Evolutionary conservation across 2,329 filamentous ascomycete genomes (phyloP).

Genomic region (Nannizziopsis arthrosporioides): DNA sequence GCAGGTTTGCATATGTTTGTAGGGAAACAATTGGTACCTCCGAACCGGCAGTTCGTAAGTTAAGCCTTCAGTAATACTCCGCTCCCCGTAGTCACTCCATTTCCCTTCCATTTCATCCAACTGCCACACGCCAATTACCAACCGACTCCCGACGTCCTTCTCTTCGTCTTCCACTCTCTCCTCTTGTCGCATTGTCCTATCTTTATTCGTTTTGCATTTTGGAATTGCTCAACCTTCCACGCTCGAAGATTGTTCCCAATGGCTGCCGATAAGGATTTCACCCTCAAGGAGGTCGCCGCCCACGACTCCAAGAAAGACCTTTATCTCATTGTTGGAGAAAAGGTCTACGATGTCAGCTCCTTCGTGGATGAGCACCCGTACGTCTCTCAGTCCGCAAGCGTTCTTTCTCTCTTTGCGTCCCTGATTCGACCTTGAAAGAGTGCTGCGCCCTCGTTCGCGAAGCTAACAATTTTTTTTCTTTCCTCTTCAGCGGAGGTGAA

Average conservation of each 20-base stretch:
- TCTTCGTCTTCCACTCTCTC: neutral
- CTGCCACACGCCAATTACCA: slow-evolving; percentile 6
- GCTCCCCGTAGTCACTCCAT: neutral
- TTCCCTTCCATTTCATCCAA: slow-evolving; percentile 1
- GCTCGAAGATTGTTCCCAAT: slow-evolving; percentile 26
- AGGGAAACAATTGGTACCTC: no score
- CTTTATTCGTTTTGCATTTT: neutral
- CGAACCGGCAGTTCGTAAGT: no score
- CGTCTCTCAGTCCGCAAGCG: slow-evolving; percentile 24
- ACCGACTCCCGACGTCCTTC: neutral
- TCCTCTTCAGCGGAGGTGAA: slow-evolving; percentile 68
- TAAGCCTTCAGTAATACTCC: no score
- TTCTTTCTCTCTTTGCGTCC: neutral
- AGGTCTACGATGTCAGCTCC: slow-evolving; percentile 79
- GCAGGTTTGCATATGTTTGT: neutral
- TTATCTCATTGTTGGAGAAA: slow-evolving; percentile 85
- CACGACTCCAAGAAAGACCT: slow-evolving; percentile 90
- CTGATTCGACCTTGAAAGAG: neutral
- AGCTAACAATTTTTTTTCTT: neutral
- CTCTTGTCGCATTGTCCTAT: neutral
- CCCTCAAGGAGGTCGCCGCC: slow-evolving; percentile 67
- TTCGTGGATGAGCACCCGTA: slow-evolving; percentile 97
- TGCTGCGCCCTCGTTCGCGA: neutral
- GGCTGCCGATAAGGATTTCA: slow-evolving; percentile 51
- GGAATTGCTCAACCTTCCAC: neutral